Evolutionary conservation across 2,329 filamentous ascomycete species (phyloP).

Genomic region (Knufia fluminis): DNA sequence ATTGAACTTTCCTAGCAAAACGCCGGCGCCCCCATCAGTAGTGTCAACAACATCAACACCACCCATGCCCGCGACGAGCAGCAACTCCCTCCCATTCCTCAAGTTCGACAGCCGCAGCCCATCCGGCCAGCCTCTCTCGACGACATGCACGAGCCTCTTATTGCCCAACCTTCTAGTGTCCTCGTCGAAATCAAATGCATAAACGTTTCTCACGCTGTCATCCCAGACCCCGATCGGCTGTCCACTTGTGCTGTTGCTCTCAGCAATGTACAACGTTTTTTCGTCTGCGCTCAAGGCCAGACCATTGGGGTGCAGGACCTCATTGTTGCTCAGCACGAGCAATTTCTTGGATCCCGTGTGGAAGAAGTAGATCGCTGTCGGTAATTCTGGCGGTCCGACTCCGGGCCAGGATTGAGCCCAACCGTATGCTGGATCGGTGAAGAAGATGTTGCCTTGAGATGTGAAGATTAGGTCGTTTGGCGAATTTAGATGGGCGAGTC

Average conservation of each 20-base stretch:
- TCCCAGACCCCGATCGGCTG: background rate
- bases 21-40: background rate
- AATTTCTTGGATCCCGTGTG: background rate
- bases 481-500: slow-evolving; percentile 4
- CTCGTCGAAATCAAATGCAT: slow-evolving; percentile 8
- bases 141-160: slow-evolving; percentile 1
- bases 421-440: slow-evolving; percentile 8
- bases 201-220: slow-evolving; percentile 1
- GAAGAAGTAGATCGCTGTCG: slow-evolving; percentile 3
- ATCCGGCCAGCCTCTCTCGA: slow-evolving; percentile 5
- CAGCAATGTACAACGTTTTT: slow-evolving; percentile 32
- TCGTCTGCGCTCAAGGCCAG: slow-evolving; percentile 30
- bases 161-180: background rate
- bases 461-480: slow-evolving; percentile 9
- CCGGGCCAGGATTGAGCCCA: slow-evolving; percentile 5
- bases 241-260: background rate
- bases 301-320: background rate
- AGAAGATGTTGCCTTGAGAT: background rate
- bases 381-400: slow-evolving; percentile 1
- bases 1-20: slow-evolving; percentile 9
- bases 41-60: slow-evolving; percentile 9
- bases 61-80: slow-evolving; percentile 2
- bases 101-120: background rate
- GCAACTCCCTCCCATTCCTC: background rate
- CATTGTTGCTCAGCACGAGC: background rate